These are phyloP conservation scores for Cucurbitaria berberidis DNA, from an alignment of 2,329 filamentous ascomycete species.

Conservation along the genomic window DNA sequence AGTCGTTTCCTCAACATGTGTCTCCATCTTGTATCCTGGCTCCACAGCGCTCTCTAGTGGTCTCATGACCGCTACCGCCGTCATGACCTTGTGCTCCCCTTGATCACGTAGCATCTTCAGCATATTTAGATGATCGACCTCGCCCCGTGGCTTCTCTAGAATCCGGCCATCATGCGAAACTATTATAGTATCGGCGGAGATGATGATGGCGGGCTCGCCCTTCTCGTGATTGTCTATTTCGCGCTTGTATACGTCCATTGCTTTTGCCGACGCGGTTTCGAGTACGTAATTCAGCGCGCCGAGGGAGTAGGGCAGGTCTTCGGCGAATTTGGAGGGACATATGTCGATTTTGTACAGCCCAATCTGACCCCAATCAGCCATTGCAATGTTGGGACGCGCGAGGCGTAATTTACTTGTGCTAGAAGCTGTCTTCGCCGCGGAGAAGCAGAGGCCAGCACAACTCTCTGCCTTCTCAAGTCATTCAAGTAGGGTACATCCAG, in stretches of 20 bases:
- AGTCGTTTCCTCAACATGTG: constrained; percentile 84
- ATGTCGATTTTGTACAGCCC: constrained; percentile 84
- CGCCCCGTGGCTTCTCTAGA: constrained; percentile 86
- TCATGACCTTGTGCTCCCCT: constrained; percentile 80
- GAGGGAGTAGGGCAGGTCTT: constrained; percentile 88
- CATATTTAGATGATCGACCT: constrained; percentile 83
- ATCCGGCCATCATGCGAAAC: constrained; percentile 77
- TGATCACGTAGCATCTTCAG: constrained; percentile 81
- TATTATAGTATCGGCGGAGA: constrained; percentile 91
- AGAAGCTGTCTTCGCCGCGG: constrained; percentile 84
- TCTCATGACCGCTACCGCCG: constrained; percentile 81
- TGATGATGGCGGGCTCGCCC: constrained; percentile 81
- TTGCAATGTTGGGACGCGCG: neutral
- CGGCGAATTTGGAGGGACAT: constrained; percentile 79
- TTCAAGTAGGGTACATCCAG: constrained; percentile 81
- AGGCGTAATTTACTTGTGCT: constrained; percentile 61
- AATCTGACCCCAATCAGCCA: constrained; percentile 58
- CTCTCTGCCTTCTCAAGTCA: constrained; percentile 75
- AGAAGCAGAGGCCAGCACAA: constrained; percentile 89
- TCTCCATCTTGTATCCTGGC: constrained; percentile 84
- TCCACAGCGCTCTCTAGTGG: constrained; percentile 79
- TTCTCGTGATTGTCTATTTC: constrained; percentile 62
- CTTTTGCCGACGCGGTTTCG: constrained; percentile 83
- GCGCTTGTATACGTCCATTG: constrained; percentile 71
- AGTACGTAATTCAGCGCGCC: constrained; percentile 90